Evolutionary conservation across 1,139 yeast genomes (phyloP).

Genomic region (Debaryomyces singareniensis): DNA sequence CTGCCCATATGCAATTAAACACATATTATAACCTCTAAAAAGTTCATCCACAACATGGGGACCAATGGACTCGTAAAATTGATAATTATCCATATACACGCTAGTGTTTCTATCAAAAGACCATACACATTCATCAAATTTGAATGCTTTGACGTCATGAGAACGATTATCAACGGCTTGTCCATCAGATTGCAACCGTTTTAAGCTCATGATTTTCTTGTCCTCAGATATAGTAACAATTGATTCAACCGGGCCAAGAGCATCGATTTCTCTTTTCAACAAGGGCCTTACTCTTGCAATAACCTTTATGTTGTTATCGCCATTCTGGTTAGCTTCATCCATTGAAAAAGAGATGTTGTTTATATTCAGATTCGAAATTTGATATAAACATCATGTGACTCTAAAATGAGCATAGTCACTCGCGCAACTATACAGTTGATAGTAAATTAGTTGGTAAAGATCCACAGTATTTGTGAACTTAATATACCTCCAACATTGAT

Average conservation of each 20-base stretch:
- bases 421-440: no score
- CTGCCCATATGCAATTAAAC: conserved; percentile 74
- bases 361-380: no score
- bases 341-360: no score
- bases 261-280: conserved; percentile 24
- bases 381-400: no score
- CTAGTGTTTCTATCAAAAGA: conserved; percentile 34
- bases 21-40: conserved; percentile 65
- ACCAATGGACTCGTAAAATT: conserved; percentile 50
- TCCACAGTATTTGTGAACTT: no score
- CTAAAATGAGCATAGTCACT: no score
- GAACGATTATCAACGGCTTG: conserved; percentile 3
- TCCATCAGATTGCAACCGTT: conserved; percentile 8
- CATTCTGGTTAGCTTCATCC: no score
- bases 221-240: conserved; percentile 5
- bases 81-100: conserved; percentile 40
- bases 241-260: conserved; percentile 2
- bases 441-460: no score
- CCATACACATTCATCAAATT: conserved; percentile 58
- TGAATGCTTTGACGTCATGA: conserved; percentile 27
- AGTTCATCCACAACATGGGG: conserved; percentile 56
- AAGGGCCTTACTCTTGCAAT: conserved; percentile 43
- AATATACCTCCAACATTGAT: no score
- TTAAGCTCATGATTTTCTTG: conserved; percentile 14
- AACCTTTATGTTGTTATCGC: conserved; percentile 29